Evolutionary conservation across 2,329 filamentous ascomycete genomes (phyloP), one percentile per base, ranked within the genome.

Genomic region (Aspergillus floridensis): DNA sequence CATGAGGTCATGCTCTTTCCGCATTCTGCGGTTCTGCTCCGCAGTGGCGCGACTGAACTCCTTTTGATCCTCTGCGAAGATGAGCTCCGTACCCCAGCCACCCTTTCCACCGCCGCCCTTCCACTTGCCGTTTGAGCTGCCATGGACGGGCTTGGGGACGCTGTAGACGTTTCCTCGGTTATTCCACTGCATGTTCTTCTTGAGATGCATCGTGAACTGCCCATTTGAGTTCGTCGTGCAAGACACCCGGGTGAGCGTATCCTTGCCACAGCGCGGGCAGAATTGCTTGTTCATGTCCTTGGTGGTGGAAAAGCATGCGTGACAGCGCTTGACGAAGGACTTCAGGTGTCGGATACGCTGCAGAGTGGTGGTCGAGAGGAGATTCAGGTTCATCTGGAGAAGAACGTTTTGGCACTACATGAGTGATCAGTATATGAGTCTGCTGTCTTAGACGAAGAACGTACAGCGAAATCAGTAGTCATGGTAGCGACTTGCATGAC

Each of bases 101-200:
- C 88, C 86, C 77, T 96, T 90, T 1, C 93, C 93, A 47, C 92
- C 92, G 48, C 80, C 81, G 8, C 84, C 79, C 56, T 80, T 85
- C 75, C 77, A 82, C 74, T 92, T 92, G 50, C 92, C 92, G 74
- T 87, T 96, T 6, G 93, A 79, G 14, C 85, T 88, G 2, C 95
- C 95, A 61, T 90, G 86, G 12, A 90, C 85, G 0, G 95, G 91
- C 79, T 97, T 98, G 1, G 95, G 95, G 49, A 99, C 87, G 74
- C 92, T 96, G 80, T 89, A 99, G 41, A 91, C 86, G 75, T 97
- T 95, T 55, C 95, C 95, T 24, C 93, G 85, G 66, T 89, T 96
- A 77, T 96, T 98, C 88, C 89, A 96, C 78, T 97, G 92, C 82
- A 95, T 96, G 76, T 96, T 96, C 76, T 88, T 88, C 82, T 96